A percentile compares a stretch with the other conserved stretches of the same genome.
Evolutionary conservation across 257 asterid species (phyloP).

Genomic region (Galeopsis tetrahit): DNA sequence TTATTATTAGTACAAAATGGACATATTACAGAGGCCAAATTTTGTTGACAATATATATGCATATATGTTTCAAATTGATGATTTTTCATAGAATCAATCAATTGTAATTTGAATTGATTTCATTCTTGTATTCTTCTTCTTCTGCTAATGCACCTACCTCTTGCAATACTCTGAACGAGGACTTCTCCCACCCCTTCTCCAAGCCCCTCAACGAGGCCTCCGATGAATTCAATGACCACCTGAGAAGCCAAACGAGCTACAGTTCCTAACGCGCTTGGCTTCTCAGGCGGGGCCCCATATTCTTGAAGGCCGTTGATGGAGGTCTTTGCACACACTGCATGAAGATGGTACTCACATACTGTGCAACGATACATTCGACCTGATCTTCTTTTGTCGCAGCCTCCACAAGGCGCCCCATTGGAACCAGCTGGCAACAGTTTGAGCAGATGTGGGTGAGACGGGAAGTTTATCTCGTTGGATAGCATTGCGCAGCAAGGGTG

Average conservation of each 20-base stretch:
- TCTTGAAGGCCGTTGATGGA: constrained; percentile 69
- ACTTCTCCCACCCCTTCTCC: constrained; percentile 86
- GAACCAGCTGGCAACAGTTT: constrained; percentile 49
- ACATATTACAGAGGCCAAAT: constrained; percentile 25
- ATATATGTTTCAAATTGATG: not conserved
- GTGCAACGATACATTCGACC: constrained; percentile 73
- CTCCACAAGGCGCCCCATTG: constrained; percentile 44
- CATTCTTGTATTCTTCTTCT: constrained; percentile 26
- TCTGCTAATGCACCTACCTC: constrained; percentile 52
- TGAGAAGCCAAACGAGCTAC: constrained; percentile 78
- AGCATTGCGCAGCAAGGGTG: constrained; percentile 93
- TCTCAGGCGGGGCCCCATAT: constrained; percentile 61
- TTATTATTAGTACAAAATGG: not conserved
- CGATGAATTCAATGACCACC: constrained; percentile 71
- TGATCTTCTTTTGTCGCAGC: constrained; percentile 63
- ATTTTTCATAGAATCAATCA: not conserved
- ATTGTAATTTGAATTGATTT: not conserved
- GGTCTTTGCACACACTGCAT: constrained; percentile 74
- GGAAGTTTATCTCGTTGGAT: constrained; percentile 46
- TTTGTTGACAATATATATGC: not conserved
- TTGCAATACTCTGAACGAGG: constrained; percentile 50
- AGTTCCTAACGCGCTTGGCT: constrained; percentile 61
- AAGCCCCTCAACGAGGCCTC: constrained; percentile 70
- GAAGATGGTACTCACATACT: constrained; percentile 68
- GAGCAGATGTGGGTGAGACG: constrained; percentile 57